Evolutionary conservation across 140 eudicot species (phyloP).

Genomic region (Erigeron philadelphicus): DNA sequence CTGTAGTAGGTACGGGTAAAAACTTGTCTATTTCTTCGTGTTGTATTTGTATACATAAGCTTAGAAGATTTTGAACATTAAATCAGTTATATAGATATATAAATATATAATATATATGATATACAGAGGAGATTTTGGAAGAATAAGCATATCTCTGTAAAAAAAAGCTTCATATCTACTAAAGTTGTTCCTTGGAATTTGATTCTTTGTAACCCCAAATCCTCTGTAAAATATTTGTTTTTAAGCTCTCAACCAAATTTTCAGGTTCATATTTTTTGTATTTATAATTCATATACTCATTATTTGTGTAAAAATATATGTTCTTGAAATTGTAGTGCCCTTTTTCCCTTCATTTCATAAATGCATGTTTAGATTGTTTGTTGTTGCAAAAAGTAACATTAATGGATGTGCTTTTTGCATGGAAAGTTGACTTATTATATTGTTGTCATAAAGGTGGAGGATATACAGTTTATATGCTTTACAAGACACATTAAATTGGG

Average conservation of each 20-base stretch:
- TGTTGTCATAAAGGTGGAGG: background rate
- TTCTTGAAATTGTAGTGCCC: background rate
- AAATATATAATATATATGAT: slow-evolving; percentile 13
- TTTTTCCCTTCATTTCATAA: background rate
- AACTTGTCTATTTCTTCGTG: slow-evolving; percentile 9
- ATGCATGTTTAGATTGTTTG: background rate
- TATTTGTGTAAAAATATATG: background rate
- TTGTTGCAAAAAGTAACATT: background rate
- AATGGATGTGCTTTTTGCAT: background rate
- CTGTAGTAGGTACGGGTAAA: slow-evolving; percentile 22
- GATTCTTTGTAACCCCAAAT: slow-evolving; percentile 30
- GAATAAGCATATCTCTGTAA: slow-evolving; percentile 36
- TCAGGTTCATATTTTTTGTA: background rate
- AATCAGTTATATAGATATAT: slow-evolving; percentile 28
- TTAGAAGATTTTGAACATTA: slow-evolving; percentile 37
- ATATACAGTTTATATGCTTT: slow-evolving; percentile 14
- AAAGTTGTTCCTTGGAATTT: slow-evolving; percentile 31
- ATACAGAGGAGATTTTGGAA: slow-evolving; percentile 37
- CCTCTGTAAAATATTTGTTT: slow-evolving; percentile 15
- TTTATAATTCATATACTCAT: background rate
- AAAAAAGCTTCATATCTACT: slow-evolving; percentile 25
- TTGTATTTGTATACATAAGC: slow-evolving; percentile 28
- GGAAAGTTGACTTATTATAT: slow-evolving; percentile 11
- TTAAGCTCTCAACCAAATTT: background rate
- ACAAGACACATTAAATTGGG: background rate